Conservation (phyloP, 2,329 filamentous ascomycete genomes). For the Beauveria medogensis region DNA sequence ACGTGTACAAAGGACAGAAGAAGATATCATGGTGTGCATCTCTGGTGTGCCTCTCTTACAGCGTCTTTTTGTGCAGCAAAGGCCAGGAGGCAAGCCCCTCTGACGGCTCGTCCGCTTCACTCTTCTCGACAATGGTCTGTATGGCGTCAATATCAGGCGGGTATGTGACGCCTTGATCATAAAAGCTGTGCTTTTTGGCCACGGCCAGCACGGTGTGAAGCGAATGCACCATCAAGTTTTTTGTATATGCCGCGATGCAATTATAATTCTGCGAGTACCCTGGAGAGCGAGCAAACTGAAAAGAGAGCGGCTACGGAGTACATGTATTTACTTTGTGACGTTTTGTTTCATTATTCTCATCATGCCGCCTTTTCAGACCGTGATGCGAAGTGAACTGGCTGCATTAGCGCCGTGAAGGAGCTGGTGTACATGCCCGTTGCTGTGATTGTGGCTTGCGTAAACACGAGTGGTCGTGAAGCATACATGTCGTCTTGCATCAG, state of each 20-base stretch:
- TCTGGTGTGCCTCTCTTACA: conserved; percentile 15
- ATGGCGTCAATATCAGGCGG: conserved; percentile 17
- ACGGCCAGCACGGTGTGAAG: conserved; percentile 26
- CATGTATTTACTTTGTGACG: too few species aligned
- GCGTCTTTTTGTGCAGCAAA: conserved; percentile 16
- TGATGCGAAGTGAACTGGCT: too few species aligned
- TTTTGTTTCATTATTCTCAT: too few species aligned
- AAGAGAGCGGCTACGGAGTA: too few species aligned
- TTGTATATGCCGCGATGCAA: not conserved
- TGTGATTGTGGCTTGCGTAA: too few species aligned
- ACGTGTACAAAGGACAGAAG: too few species aligned
- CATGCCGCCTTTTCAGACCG: too few species aligned
- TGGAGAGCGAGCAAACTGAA: too few species aligned
- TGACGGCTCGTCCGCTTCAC: not conserved
- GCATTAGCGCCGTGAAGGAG: too few species aligned
- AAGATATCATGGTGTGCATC: not conserved
- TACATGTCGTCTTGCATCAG: too few species aligned
- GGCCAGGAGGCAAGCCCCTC: conserved; percentile 11
- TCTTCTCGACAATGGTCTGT: conserved; percentile 8
- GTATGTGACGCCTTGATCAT: conserved; percentile 20
- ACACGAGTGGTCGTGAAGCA: too few species aligned
- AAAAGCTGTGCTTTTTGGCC: conserved; percentile 29
- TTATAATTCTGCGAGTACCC: not conserved
- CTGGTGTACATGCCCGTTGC: too few species aligned
- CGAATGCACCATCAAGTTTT: conserved; percentile 14